These are phyloP conservation scores for Halophytophthora batemanensis DNA, from an alignment of 352 stramenopile species.

Conservation along the genomic window DNA sequence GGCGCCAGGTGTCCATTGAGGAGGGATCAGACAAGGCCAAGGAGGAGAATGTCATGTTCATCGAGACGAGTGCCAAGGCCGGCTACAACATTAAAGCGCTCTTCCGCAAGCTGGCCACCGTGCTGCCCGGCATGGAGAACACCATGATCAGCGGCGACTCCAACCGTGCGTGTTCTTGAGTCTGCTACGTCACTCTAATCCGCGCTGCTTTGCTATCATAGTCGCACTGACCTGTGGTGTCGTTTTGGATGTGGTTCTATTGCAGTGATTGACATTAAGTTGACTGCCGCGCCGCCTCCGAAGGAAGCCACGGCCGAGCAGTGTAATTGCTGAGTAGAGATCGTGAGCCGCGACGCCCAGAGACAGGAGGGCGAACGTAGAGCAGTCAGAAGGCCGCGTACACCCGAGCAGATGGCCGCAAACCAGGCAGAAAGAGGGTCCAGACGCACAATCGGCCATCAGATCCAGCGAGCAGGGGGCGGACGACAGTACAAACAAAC, in stretches of 20 bases:
- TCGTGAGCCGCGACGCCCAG: conserved; percentile 10
- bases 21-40: conserved; percentile 98
- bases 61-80: conserved; percentile 98
- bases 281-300: conserved; percentile 70
- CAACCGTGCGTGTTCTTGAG: conserved; percentile 58
- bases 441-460: no score
- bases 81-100: conserved; percentile 98
- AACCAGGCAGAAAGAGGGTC: no score
- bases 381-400: conserved; percentile 14
- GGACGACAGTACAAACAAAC: not conserved
- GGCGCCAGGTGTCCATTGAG: conserved; percentile 95
- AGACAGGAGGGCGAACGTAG: conserved; percentile 14
- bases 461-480: not conserved
- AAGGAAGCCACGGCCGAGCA: conserved; percentile 72
- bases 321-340: conserved; percentile 56
- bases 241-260: conserved; percentile 7
- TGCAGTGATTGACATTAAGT: conserved; percentile 88
- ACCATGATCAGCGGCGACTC: conserved; percentile 85
- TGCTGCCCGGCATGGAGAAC: conserved; percentile 95
- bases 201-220: no score
- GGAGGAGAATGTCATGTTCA: conserved; percentile 99
- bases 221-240: conserved; percentile 1
- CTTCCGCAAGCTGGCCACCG: conserved; percentile 98
- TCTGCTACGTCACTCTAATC: not conserved
- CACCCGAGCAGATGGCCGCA: not conserved